Conservation (phyloP, 2,329 filamentous ascomycete species). For the Pyricularia pennisetigena region DNA sequence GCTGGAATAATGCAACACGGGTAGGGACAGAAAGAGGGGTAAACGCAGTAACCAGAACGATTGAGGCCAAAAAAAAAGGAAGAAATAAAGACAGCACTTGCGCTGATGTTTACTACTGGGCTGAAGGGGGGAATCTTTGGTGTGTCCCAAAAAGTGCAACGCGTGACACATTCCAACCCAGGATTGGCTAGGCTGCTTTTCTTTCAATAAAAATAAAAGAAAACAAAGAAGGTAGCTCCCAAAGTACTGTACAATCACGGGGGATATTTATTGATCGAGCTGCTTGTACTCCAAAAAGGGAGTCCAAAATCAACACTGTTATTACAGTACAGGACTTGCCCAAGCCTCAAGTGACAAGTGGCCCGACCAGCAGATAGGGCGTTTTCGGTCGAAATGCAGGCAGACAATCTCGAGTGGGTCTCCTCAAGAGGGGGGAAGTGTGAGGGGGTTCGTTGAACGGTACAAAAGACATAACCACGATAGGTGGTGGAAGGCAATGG, state of each 20-base stretch:
- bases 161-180: not conserved
- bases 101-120: not conserved
- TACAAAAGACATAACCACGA: not conserved
- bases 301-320: not conserved
- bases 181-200: not conserved
- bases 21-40: not conserved
- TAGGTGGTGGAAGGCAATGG: not conserved
- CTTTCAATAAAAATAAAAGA: not conserved
- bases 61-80: not conserved
- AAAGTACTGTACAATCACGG: too few species aligned
- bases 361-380: not conserved
- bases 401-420: not conserved
- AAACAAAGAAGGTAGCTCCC: too few species aligned
- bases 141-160: not conserved
- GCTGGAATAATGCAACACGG: not conserved
- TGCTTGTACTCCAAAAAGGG: not conserved
- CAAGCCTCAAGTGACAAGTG: not conserved
- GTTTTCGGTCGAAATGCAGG: not conserved
- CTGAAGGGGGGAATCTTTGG: not conserved
- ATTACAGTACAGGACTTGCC: not conserved
- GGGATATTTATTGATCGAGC: too few species aligned
- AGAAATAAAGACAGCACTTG: not conserved
- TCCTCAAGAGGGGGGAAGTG: not conserved
- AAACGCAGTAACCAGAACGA: not conserved
- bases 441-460: not conserved